These are phyloP conservation scores for Lophiotrema nucula DNA, from an alignment of 495 filamentous ascomycete species.

Conservation along the genomic window DNA sequence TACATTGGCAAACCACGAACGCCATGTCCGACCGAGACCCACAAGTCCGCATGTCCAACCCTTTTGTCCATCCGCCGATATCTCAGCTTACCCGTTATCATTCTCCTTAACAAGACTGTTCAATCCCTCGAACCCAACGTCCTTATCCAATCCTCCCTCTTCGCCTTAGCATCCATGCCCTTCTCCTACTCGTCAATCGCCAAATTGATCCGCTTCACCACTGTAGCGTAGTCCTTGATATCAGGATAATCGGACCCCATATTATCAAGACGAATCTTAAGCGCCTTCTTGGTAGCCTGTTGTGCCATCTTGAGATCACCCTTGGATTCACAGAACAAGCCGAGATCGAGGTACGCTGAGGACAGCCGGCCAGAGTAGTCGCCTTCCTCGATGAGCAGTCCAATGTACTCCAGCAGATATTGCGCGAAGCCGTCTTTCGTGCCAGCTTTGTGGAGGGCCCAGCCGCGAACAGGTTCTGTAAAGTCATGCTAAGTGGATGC, in stretches of 20 bases:
- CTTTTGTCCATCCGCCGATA: too few relatives aligned
- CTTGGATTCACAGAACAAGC: constrained; percentile 13
- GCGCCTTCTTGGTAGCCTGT: constrained; percentile 7
- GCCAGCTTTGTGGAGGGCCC: too few relatives aligned
- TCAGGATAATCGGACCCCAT: constrained; percentile 13
- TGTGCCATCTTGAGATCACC: constrained; percentile 9
- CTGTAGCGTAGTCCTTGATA: constrained; percentile 1
- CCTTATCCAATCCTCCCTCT: too few relatives aligned
- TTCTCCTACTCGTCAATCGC: constrained; percentile 3
- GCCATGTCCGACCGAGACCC: too few relatives aligned
- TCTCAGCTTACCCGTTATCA: too few relatives aligned
- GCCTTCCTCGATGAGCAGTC: constrained; percentile 20
- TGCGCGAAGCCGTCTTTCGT: too few relatives aligned
- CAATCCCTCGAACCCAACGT: too few relatives aligned
- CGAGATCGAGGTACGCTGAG: constrained; percentile 24
- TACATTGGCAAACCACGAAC: too few relatives aligned
- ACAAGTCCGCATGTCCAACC: too few relatives aligned
- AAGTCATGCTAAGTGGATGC: too few relatives aligned
- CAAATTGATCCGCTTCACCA: constrained; percentile 7
- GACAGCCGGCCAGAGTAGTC: constrained; percentile 13
- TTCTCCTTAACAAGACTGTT: too few relatives aligned
- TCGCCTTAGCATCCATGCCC: neutral
- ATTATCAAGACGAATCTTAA: constrained; percentile 12
- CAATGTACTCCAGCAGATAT: constrained; percentile 11
- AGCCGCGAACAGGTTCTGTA: too few relatives aligned